These are phyloP conservation scores for Mycena latifolia DNA, from an alignment of 768 basidiomycete genomes.

Conservation along the genomic window DNA sequence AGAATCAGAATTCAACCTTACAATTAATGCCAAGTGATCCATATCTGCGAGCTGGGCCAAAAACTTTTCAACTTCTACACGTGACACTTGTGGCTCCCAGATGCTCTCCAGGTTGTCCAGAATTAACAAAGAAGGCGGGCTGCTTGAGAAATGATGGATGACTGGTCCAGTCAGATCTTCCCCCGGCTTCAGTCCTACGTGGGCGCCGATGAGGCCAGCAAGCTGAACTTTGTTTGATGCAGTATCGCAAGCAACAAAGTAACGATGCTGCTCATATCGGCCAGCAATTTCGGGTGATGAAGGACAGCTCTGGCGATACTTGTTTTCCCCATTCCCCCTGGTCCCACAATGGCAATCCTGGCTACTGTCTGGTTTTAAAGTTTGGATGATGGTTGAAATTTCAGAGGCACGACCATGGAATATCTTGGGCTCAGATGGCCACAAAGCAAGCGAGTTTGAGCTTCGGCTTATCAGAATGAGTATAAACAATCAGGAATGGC, in stretches of 20 bases:
- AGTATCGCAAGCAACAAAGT: background rate
- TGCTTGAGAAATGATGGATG: background rate
- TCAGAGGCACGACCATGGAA: background rate
- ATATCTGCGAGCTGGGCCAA: background rate
- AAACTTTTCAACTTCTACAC: background rate
- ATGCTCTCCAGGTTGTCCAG: slow-evolving; percentile 1
- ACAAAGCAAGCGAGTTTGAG: background rate
- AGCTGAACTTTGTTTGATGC: background rate
- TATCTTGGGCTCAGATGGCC: background rate
- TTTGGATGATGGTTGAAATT: background rate
- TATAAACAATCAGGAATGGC: background rate
- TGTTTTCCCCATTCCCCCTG: no score
- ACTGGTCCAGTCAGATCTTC: background rate
- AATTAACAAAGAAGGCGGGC: background rate
- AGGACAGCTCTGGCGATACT: background rate
- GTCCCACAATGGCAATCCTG: background rate
- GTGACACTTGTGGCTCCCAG: background rate
- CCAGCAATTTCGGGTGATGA: background rate
- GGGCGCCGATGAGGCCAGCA: background rate
- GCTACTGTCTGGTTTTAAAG: background rate
- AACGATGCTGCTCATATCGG: background rate
- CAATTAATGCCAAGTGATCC: no score
- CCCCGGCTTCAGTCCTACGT: no score
- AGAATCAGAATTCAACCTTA: no score
- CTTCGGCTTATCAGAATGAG: background rate